Evolutionary conservation across 345 rosid genomes (phyloP), one percentile per base, ranked within the genome.

Genomic region (Heritiera fomes): DNA sequence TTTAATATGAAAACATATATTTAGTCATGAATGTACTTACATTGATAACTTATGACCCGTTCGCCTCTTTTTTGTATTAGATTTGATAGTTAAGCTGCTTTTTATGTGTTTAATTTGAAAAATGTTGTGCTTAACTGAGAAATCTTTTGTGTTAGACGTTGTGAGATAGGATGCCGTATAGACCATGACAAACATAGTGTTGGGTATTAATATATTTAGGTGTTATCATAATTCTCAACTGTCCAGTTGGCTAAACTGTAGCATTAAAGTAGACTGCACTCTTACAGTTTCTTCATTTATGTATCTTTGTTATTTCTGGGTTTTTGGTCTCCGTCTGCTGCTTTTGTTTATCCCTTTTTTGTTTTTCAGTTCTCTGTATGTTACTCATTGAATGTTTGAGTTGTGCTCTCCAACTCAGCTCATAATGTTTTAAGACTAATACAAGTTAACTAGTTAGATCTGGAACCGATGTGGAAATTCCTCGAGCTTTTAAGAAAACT

Each of bases 11-110:
- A 71, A 72, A 11, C 45, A 50, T 30, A 55, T 71, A 28, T 32
- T 28, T 62, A 30, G 30, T 62, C 41, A 62, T 30, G 66, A 41
- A 30, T 62, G 66, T 62, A 62, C 75, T 71, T 71, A 52, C 61
- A 71, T 50, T 32, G 8, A 5, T 18, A 52, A 52, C 45, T 71
- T 52, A 32, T 52, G 60, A 30, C 8, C 2, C 8, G 5, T 71
- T 52, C 0, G 10, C 30, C 75, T 15, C 60, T 8, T 32, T 50
- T 45, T 32, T 15, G 11, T 71, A 34, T 52, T 53, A 71, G 62
- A 62, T 62, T 71, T 71, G 75, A 18, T 52, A 17, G 75, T 34
- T 32, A 53, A 50, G 61, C 10, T 53, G 7, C 34, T 18, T 72
- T 53, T 53, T 72, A 34, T 34, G 32, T 18, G 20, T 40, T 71